Base-by-base conservation (phyloP, 2,329 filamentous ascomycete species). In the Alternaria sp. region DNA sequence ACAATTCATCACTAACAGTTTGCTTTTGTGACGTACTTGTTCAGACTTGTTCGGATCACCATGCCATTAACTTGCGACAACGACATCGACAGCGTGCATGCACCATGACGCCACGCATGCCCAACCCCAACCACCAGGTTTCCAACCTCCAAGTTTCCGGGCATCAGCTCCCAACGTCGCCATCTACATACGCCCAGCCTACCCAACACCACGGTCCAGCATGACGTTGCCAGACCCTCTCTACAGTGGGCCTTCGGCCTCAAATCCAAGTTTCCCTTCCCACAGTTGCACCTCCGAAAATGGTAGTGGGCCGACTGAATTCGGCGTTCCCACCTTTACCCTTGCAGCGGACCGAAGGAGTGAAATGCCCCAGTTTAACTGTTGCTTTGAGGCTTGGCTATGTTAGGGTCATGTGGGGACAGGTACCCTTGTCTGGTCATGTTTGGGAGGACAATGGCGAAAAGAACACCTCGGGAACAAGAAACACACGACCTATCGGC, bases 201-300 rank as follows among this genome's bases (percentile, higher is more conserved):
- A 24, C 46, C 46, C 46, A 48, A 48, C 32, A 24, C 46, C 46
- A 49, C 32, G 32, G 46, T 36, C 30, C 30, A 38, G 24, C 20
- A 49, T 49, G 46, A 36, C 46, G 30, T 49, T 49, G 46, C 32
- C 30, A 38, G 46, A 49, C 46, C 46, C 46, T 49, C 46, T 49
- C 32, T 49, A 38, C 46, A 36, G 46, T 49, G 46, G 46, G 34
- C 46, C 42, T n/a, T 36, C 11, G 30, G 30, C 22, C 20, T 38
- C 46, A 49, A 49, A 24, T 36, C 11, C 46, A 36, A 38, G 30
- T 49, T 36, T 38, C 46, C 46, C 12, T 36, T 26, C 20, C 30
- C 22, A 49, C 30, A 26, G 22, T 42, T 24, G 39, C 32, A 12
- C 20, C 20, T 49, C 34, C 30, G 32, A 36, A 24, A 24, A 36